These are phyloP conservation scores for Colletotrichum sp. DNA, from an alignment of 2,329 filamentous ascomycete species.

Conservation along the genomic window DNA sequence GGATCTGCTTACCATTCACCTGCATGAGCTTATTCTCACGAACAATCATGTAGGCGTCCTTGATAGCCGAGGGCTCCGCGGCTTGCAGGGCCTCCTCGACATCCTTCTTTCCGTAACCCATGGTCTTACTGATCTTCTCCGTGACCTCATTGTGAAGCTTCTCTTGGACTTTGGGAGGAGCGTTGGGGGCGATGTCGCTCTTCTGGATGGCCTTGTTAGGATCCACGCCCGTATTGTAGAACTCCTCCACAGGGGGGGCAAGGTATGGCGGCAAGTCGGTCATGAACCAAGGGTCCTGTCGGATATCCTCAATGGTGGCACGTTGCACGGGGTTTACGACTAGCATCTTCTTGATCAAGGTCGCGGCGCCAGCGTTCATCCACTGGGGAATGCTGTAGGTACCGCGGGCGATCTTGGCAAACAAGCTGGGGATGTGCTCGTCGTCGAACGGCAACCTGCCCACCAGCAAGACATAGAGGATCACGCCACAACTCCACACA, in stretches of 20 bases:
- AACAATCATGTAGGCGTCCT: slow-evolving; percentile 98
- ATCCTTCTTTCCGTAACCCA: slow-evolving; percentile 95
- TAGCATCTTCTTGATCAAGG: slow-evolving; percentile 89
- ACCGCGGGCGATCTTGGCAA: slow-evolving; percentile 96
- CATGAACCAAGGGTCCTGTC: slow-evolving; percentile 92
- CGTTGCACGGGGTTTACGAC: slow-evolving; percentile 94
- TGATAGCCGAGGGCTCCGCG: slow-evolving; percentile 95
- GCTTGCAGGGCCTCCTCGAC: slow-evolving; percentile 93
- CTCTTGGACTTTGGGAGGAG: slow-evolving; percentile 80
- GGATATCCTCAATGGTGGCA: slow-evolving; percentile 92
- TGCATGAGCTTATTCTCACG: slow-evolving; percentile 98
- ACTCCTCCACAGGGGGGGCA: slow-evolving; percentile 86
- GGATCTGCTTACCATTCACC: slow-evolving; percentile 75
- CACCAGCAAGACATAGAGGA: slow-evolving; percentile 82
- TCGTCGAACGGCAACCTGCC: slow-evolving; percentile 94
- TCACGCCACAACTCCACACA: slow-evolving; percentile 96
- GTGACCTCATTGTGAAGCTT: slow-evolving; percentile 92
- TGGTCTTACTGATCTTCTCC: slow-evolving; percentile 94
- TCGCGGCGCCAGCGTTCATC: slow-evolving; percentile 82
- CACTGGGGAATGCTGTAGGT: slow-evolving; percentile 93
- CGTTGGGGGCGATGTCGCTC: slow-evolving; percentile 79
- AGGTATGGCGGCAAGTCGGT: slow-evolving; percentile 87
- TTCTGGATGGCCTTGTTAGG: slow-evolving; percentile 90
- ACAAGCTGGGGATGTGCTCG: slow-evolving; percentile 95
- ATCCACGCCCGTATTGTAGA: slow-evolving; percentile 92